Evolutionary conservation across 2,329 filamentous ascomycete species (phyloP), one percentile per base, ranked within the genome.

Genomic region (Alternaria panax): DNA sequence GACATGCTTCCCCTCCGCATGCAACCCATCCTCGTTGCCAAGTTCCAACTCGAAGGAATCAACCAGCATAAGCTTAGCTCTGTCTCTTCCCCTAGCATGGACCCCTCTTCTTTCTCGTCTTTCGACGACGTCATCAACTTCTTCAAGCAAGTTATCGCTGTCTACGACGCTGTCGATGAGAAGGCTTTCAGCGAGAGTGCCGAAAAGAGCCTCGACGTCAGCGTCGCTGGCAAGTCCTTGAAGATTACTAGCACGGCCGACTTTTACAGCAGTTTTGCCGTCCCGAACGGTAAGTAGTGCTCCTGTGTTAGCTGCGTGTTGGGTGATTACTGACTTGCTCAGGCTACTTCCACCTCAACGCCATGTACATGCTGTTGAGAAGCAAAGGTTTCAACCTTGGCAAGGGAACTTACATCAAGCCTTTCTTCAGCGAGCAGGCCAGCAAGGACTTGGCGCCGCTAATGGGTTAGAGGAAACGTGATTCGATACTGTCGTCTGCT

Each of bases 321-420:
- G 22, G 16, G 12, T 5, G 30, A 24, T 25, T 32, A 12, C 30
- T 48, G 20, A 36, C 16, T 36, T 7, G 5, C 11, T 12, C 18
- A 48, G 45, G 45, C 40, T 71, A 66, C 40, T 71, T 71, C 54
- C 67, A 71, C 46, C 59, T 70, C 28, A 71, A 69, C 45, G 54
- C 65, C 14, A 67, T 71, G 57, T 71, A 71, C 46, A 69, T 68
- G 68, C 36, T 68, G 18, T 22, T 71, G 27, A 64, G 68, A 38
- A 63, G 47, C 18, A 64, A 58, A 14, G 68, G 68, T 1, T 70
- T 69, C 50, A 53, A 42, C 20, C 50, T 71, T 12, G 67, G 68
- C 5, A 71, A 71, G 54, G 7, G 32, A 4, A 20, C 42, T 2
- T 71, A 69, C 36, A 34, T 71, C 20, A 60, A 54, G 1, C 4